These are phyloP conservation scores for Phytopythium delawarense DNA, from an alignment of 352 stramenopile genomes.

Conservation along the genomic window DNA sequence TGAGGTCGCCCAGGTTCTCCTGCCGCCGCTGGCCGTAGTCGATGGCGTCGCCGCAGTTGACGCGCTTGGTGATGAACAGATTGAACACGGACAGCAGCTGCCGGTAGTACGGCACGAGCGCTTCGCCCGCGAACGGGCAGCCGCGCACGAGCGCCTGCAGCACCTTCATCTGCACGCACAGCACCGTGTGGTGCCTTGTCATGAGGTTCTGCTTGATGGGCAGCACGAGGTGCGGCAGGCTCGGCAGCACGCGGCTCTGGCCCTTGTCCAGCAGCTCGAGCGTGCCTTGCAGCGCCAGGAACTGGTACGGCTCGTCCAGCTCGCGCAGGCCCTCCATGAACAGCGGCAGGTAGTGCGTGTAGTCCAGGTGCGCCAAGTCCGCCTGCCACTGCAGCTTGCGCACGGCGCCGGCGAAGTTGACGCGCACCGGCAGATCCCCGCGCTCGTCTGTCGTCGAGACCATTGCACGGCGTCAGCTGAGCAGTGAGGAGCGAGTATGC, in stretches of 20 bases:
- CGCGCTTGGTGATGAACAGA: conserved; percentile 86
- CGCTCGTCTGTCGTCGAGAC: conserved; percentile 45
- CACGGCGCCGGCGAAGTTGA: conserved; percentile 72
- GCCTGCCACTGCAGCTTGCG: conserved; percentile 74
- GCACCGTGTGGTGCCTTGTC: conserved; percentile 66
- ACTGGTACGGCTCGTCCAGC: conserved; percentile 79
- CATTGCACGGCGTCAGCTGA: not conserved
- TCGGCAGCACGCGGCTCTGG: conserved; percentile 54
- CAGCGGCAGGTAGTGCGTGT: conserved; percentile 85
- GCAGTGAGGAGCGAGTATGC: not conserved
- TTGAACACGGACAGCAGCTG: conserved; percentile 92
- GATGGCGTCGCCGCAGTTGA: conserved; percentile 93
- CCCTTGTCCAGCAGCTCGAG: conserved; percentile 83
- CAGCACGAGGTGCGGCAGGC: conserved; percentile 40
- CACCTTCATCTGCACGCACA: conserved; percentile 78
- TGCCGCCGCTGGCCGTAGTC: conserved; percentile 90
- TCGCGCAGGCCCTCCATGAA: conserved; percentile 93
- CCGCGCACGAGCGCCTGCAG: conserved; percentile 64
- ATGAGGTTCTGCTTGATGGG: conserved; percentile 88
- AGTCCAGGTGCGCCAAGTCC: conserved; percentile 72
- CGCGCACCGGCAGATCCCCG: conserved; percentile 61
- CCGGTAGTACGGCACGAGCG: conserved; percentile 91
- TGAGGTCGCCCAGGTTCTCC: conserved; percentile 87
- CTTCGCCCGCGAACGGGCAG: conserved; percentile 79
- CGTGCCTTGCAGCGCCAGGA: conserved; percentile 72